Evolutionary conservation across 2,329 filamentous ascomycete species (phyloP).

Genomic region (Trichoderma oligosporum): DNA sequence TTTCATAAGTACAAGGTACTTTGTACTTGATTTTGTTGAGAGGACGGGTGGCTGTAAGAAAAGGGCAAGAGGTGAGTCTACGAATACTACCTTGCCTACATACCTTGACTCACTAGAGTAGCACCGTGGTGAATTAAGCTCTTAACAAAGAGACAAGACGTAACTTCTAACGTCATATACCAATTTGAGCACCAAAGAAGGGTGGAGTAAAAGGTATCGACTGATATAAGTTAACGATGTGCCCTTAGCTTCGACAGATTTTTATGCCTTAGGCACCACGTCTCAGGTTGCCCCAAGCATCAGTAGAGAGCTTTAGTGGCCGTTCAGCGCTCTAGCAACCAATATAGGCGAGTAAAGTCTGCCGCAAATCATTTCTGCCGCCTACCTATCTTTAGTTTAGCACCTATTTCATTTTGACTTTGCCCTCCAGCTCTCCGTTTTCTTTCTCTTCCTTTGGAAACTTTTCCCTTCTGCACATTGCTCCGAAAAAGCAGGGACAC

Average conservation of each 20-base stretch:
- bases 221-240: neutral
- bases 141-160: neutral
- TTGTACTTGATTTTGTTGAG: neutral
- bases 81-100: no score
- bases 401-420: slow-evolving; percentile 14
- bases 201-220: neutral
- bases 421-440: slow-evolving; percentile 15
- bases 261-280: slow-evolving; percentile 19
- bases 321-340: slow-evolving; percentile 16
- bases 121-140: neutral
- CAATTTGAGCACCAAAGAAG: neutral
- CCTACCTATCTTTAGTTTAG: slow-evolving; percentile 10
- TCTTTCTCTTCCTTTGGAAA: slow-evolving; percentile 2
- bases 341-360: neutral
- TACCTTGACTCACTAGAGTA: no score
- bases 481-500: slow-evolving; percentile 16
- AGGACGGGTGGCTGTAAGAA: neutral
- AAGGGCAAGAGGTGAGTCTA: neutral
- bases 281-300: neutral
- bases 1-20: neutral
- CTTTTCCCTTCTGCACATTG: slow-evolving; percentile 4
- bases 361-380: slow-evolving; percentile 17
- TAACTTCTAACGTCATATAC: slow-evolving; percentile 8
- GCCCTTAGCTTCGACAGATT: neutral
- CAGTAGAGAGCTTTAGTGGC: slow-evolving; percentile 16